Evolutionary conservation across 805 yeast species (phyloP).

Genomic region (Tanozyma kutaoensis): DNA sequence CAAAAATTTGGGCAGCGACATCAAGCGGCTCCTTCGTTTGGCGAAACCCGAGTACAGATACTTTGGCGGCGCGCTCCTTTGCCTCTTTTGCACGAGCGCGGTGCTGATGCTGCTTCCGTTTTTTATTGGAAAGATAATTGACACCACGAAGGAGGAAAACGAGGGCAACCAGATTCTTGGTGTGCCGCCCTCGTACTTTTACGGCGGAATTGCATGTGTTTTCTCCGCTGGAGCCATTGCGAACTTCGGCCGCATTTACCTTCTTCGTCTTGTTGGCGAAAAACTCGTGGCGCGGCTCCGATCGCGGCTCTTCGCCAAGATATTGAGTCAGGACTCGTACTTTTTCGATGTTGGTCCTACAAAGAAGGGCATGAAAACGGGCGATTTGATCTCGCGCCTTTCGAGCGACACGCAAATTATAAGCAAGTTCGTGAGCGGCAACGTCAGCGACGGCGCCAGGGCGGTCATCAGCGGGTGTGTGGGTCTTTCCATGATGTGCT

Average conservation of each 20-base stretch:
- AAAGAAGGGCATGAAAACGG: conserved; percentile 49
- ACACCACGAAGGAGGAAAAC: conserved; percentile 34
- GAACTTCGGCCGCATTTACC: conserved; percentile 67
- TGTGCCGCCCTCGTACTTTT: conserved; percentile 49
- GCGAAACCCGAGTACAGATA: conserved; percentile 7
- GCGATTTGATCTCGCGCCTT: conserved; percentile 80
- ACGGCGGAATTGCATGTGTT: conserved; percentile 42
- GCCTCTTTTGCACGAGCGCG: conserved; percentile 59
- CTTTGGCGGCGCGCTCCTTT: conserved; percentile 39
- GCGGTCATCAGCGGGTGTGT: conserved; percentile 72
- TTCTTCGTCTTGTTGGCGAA: conserved; percentile 74
- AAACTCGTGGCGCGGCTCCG: conserved; percentile 75
- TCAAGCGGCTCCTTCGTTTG: conserved; percentile 4
- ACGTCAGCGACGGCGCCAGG: conserved; percentile 84
- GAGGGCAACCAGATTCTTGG: conserved; percentile 29
- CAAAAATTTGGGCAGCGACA: neutral
- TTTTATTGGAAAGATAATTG: conserved; percentile 77
- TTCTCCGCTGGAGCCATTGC: conserved; percentile 67
- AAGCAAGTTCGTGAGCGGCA: conserved; percentile 74
- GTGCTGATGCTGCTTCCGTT: conserved; percentile 74
- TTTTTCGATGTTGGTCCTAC: conserved; percentile 69
- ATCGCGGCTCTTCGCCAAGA: conserved; percentile 59
- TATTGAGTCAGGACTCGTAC: conserved; percentile 76
- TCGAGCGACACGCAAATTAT: conserved; percentile 85
- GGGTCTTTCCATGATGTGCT: conserved; percentile 86